phyloP scores from a whole-genome alignment of 371 early-diverging fungal genomes.

The Zychaea mexicana region DNA sequence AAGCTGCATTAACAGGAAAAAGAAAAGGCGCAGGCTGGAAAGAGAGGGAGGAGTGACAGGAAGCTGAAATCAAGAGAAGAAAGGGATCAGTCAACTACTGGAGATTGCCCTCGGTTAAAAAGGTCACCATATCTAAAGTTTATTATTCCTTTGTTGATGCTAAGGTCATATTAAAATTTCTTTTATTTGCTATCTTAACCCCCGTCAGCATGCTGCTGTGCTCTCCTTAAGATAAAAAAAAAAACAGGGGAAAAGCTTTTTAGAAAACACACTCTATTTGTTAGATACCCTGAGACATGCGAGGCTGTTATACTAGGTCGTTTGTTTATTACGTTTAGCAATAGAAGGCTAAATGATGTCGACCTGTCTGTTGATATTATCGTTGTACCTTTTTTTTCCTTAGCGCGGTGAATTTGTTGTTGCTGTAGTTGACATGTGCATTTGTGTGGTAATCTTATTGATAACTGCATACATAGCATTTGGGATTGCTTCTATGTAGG shows the following conservation, averaged over 20 bases:
- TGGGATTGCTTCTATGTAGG: too few species aligned
- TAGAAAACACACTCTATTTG: neutral
- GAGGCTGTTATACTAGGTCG: neutral
- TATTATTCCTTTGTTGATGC: neutral
- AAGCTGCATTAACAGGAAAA: neutral
- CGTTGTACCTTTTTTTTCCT: too few species aligned
- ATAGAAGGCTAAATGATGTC: neutral
- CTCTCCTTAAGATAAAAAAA: neutral
- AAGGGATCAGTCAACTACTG: neutral
- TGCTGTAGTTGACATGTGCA: too few species aligned
- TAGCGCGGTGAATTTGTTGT: too few species aligned
- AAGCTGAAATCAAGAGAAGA: neutral
- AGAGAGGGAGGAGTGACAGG: neutral
- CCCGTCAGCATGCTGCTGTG: neutral
- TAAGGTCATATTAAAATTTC: neutral
- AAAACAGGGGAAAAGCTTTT: neutral
- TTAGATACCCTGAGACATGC: neutral
- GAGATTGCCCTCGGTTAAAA: neutral
- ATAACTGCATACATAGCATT: too few species aligned
- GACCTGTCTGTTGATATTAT: neutral
- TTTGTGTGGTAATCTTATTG: too few species aligned
- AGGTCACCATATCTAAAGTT: neutral
- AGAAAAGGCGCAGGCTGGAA: neutral
- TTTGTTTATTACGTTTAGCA: neutral
- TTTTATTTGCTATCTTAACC: constrained; percentile 2